A percentile compares a stretch with the other conserved stretches of the same genome.
These are phyloP conservation scores for Cladosporium sp. DNA, from an alignment of 2,329 filamentous ascomycete genomes.

Conservation along the genomic window DNA sequence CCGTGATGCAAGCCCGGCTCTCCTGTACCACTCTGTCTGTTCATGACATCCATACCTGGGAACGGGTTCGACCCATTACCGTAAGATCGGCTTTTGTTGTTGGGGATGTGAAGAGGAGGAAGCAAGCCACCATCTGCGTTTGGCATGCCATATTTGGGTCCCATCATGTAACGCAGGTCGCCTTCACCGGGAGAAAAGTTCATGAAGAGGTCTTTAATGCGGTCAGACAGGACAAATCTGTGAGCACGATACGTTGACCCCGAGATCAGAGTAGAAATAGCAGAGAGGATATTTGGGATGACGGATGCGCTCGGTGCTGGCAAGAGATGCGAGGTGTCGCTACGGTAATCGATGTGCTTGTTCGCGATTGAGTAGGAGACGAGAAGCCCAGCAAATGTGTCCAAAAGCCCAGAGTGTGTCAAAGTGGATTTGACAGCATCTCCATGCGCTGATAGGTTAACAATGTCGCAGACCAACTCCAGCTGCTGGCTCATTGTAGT, in stretches of 20 bases:
- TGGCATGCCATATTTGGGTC: constrained; percentile 23
- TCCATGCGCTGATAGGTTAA: constrained; percentile 62
- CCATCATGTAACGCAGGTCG: constrained; percentile 23
- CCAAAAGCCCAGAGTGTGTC: constrained; percentile 68
- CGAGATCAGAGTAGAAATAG: constrained; percentile 70
- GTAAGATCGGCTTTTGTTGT: constrained; percentile 30
- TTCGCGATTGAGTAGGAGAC: constrained; percentile 52
- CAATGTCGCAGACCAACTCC: constrained; percentile 54
- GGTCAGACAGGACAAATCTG: constrained; percentile 47
- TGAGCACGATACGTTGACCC: constrained; percentile 75
- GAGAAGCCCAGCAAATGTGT: constrained; percentile 70
- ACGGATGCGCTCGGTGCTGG: constrained; percentile 55
- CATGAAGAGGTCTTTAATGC: constrained; percentile 36
- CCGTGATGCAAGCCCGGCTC: constrained; percentile 10
- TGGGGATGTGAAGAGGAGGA: constrained; percentile 39
- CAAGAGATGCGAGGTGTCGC: constrained; percentile 28
- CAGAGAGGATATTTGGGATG: constrained; percentile 68
- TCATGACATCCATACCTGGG: constrained; percentile 37
- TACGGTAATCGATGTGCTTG: constrained; percentile 24
- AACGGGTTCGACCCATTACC: constrained; percentile 36
- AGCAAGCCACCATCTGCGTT: constrained; percentile 22
- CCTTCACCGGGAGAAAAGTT: constrained; percentile 17
- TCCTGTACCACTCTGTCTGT: background rate
- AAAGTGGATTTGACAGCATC: constrained; percentile 68
- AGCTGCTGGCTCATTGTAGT: constrained; percentile 55